Percentiles rank a stretch among this genome's conserved stretches.
Conservation (phyloP, 2,329 filamentous ascomycete species). For the Bipolaris cookei region DNA sequence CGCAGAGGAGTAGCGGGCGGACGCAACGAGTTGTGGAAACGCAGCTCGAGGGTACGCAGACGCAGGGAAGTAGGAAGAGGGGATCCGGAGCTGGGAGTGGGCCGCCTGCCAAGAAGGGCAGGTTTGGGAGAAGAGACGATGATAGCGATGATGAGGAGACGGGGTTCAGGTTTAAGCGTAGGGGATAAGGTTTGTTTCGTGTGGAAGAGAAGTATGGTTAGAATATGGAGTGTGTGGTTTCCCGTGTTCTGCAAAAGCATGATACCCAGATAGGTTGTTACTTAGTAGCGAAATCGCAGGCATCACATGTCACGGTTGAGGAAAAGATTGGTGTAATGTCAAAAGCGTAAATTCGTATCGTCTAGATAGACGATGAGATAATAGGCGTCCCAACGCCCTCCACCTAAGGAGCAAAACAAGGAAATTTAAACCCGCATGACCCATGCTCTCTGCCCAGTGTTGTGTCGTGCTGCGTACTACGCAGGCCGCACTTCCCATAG, state of each 20-base stretch:
- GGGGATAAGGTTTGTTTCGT: constrained; percentile 8
- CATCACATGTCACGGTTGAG: not conserved
- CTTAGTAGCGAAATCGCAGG: not conserved
- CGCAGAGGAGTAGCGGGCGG: constrained; percentile 32
- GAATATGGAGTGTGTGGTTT: not conserved
- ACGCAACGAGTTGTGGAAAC: constrained; percentile 40
- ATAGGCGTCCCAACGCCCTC: constrained; percentile 11
- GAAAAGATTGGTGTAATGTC: not conserved
- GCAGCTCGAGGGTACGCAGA: constrained; percentile 39
- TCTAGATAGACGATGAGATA: constrained; percentile 6
- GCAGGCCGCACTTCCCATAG: not conserved
- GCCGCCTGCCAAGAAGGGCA: constrained; percentile 40
- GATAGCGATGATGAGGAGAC: constrained; percentile 65
- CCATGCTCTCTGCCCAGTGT: not conserved
- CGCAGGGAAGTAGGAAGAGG: constrained; percentile 41
- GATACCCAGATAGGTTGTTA: constrained; percentile 10
- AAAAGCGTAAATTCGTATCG: constrained; percentile 12
- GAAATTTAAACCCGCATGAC: constrained; percentile 1
- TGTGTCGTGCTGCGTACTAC: not conserved
- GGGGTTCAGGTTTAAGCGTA: constrained; percentile 60
- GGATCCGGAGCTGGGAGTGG: constrained; percentile 28
- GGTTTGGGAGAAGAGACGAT: constrained; percentile 43
- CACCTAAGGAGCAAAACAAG: not conserved
- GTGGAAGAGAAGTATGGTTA: not conserved
- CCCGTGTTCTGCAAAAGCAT: not conserved